Evolutionary conservation across 306 rosid species (phyloP), one percentile per base, ranked within the genome.

Genomic region (Inga laurina): DNA sequence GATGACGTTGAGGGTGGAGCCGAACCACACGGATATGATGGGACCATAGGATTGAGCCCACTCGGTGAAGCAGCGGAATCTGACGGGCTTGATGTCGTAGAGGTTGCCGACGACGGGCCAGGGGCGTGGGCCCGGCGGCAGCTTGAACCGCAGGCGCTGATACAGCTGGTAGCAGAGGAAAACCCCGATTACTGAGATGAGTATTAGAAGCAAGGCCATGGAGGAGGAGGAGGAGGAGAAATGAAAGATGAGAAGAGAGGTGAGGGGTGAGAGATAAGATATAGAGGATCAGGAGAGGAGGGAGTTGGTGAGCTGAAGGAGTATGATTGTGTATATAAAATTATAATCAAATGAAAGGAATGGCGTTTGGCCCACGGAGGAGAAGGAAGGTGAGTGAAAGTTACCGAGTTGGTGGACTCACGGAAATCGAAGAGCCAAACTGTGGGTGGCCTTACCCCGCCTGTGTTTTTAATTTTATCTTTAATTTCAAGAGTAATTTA

Each of bases 21-120:
- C 98, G 12, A 89, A 90, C 98, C 98, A 95, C 0, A 93, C 98
- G 14, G 98, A 95, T 43, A 95, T 92, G 66, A 95, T 89, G 3
- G 98, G 97, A 0, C 98, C 98, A 7, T 89, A 95, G 2, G 85
- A 44, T 32, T 91, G 87, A 0, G 98, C 91, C 98, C 98, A 95
- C 75, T 95, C 95, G 0, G 93, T 88, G 46, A 85, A 95, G 88
- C 98, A 95, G 0, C 97, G 91, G 92, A 95, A 91, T 44, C 97
- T 81, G 21, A 93, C 94, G 2, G 98, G 98, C 49, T 91, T 90
- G 2, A 95, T 84, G 86, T 92, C 92, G 87, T 92, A 91, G 49
- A 95, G 97, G 86, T 95, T 95, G 5, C 98, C 98, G 45, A 95
- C 94, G 1, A 95, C 77, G 8, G 98, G 98, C 95, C 88, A 88